phyloP scores from a whole-genome alignment of 1,284 basidiomycete species.

The Cutaneotrichosporon sp. region DNA sequence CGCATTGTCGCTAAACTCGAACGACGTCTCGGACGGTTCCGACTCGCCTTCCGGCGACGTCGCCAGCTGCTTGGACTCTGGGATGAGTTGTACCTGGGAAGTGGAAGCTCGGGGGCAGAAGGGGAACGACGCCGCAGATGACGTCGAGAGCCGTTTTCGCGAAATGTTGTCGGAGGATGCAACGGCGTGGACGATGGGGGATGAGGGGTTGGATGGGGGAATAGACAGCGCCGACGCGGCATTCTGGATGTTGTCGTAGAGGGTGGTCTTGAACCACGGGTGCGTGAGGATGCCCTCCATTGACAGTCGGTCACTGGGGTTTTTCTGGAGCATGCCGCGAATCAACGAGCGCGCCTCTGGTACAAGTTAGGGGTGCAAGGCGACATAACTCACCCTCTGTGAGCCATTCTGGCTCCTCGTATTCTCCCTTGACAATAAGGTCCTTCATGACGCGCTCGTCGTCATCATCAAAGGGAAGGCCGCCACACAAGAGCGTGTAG shows the following conservation, averaged over 20 bases:
- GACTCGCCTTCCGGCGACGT: constrained; percentile 18
- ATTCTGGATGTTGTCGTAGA: constrained; percentile 40
- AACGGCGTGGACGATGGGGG: constrained; percentile 3
- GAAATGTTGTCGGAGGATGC: neutral
- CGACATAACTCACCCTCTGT: constrained; percentile 59
- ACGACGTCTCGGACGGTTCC: constrained; percentile 36
- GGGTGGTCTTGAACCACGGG: constrained; percentile 72
- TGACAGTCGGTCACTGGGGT: constrained; percentile 67
- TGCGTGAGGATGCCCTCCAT: constrained; percentile 84
- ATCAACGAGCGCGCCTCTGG: constrained; percentile 79
- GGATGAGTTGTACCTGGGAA: constrained; percentile 8
- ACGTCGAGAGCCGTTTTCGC: constrained; percentile 3
- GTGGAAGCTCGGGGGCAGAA: constrained; percentile 32
- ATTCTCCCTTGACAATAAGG: constrained; percentile 80
- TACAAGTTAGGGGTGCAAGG: constrained; percentile 3
- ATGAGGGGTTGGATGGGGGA: constrained; percentile 15
- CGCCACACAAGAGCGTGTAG: constrained; percentile 87
- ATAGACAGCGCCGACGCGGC: constrained; percentile 22
- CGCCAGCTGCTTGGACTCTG: neutral
- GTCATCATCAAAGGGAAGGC: constrained; percentile 95
- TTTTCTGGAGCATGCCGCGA: constrained; percentile 68
- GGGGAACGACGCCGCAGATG: constrained; percentile 15
- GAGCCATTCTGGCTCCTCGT: constrained; percentile 86
- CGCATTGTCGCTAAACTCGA: constrained; percentile 24
- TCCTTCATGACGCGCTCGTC: constrained; percentile 84